phyloP scores from a whole-genome alignment of 2,329 filamentous ascomycete genomes.

The Dactylellina cionopaga region DNA sequence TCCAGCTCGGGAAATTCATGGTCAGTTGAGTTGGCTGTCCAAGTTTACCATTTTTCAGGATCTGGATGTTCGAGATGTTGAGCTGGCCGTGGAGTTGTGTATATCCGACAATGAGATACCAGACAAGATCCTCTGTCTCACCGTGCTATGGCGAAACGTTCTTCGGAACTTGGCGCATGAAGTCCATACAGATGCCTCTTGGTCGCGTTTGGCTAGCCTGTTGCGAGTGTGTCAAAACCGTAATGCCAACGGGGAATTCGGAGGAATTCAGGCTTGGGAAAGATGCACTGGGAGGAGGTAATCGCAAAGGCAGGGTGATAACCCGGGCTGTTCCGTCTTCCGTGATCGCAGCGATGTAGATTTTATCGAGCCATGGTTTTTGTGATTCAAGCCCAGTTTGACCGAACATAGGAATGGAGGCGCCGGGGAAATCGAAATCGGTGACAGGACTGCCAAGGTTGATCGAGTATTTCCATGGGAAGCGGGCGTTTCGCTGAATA shows the following conservation, averaged over 20 bases:
- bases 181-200: slow-evolving; percentile 26
- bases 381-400: not conserved
- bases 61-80: slow-evolving; percentile 11
- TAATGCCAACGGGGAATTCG: slow-evolving; percentile 21
- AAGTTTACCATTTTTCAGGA: slow-evolving; percentile 2
- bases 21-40: not conserved
- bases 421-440: slow-evolving; percentile 20
- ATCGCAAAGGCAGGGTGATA: slow-evolving; percentile 20
- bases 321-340: slow-evolving; percentile 11
- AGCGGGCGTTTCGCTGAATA: slow-evolving; percentile 14
- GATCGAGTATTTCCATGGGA: slow-evolving; percentile 37
- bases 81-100: slow-evolving; percentile 18
- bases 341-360: slow-evolving; percentile 28
- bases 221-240: not conserved
- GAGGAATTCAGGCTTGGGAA: not conserved
- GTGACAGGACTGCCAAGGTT: slow-evolving; percentile 21
- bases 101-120: slow-evolving; percentile 32
- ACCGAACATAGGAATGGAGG: not conserved
- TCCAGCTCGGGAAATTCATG: not conserved
- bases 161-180: slow-evolving; percentile 6
- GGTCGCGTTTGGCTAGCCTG: not conserved
- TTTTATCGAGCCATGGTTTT: slow-evolving; percentile 14
- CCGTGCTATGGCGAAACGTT: slow-evolving; percentile 24
- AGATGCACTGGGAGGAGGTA: slow-evolving; percentile 28
- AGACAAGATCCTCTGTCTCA: slow-evolving; percentile 1